Base-by-base conservation (phyloP, 495 filamentous ascomycete species). In the Penicillium odoratum region DNA sequence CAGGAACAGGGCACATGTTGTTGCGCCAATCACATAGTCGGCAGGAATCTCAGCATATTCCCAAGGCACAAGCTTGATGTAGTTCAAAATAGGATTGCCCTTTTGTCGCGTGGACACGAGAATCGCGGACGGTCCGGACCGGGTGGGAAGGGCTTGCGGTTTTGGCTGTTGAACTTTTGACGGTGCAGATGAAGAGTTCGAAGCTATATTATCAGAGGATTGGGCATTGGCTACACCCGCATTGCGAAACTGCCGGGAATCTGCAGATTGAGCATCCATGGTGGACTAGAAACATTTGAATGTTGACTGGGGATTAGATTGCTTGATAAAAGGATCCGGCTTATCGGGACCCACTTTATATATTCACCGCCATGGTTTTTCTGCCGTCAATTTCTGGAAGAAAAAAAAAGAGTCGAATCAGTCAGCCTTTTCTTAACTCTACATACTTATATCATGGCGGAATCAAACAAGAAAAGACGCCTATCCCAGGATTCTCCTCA, bases 21-120 rank as follows among this genome's bases (percentile, higher is more conserved):
- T 97, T 25, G 78, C 64, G 5, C 94, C 94, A 3, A 99, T 78
- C 8, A 90, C 88, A 67, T 96, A 99, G 73, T 99, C 94, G 16
- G 93, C 89, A 0, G 88, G 88, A 8, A 96, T 97, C 68, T 97
- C 92, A 42, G 89, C 89, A 69, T 96, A 99, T 73, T 98, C 94
- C 94, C 94, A 99, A 1, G 92, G 83, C n/a, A 96, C 73, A 4
- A 88, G 84, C 49, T 86, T 85, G 51, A 99, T 81, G 67, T 88
- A 81, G 56, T 89, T 88, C 47, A 99, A 76, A 51, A 97, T 89
- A 0, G 95, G 95, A 68, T 99, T 99, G 45, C 95, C 94, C 70
- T 96, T 97, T 69, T 98, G 93, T 58, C 88, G 81, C 13, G 84
- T 78, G 5, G 92, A 95, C 28, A 97, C 93, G 31, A 95, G 79